These are phyloP conservation scores for Naganishia randhawae DNA, from an alignment of 768 basidiomycete genomes.

Conservation along the genomic window DNA sequence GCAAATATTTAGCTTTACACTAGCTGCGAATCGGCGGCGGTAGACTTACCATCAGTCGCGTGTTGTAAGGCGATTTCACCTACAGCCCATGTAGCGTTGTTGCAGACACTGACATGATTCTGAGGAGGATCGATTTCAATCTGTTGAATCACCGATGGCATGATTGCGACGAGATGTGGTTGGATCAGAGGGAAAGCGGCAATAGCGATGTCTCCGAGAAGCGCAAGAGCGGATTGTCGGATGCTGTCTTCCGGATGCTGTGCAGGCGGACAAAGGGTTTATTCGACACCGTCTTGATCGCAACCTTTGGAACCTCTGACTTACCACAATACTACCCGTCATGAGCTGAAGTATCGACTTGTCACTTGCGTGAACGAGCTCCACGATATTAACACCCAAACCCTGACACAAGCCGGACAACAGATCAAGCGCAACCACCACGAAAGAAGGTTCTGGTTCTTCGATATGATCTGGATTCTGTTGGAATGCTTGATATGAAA, in stretches of 20 bases:
- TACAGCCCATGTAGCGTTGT: slow-evolving; percentile 99
- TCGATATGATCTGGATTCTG: slow-evolving; percentile 78
- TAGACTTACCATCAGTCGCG: slow-evolving; percentile 35
- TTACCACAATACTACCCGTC: slow-evolving; percentile 74
- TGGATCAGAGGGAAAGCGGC: slow-evolving; percentile 83
- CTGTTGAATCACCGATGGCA: slow-evolving; percentile 81
- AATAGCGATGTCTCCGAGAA: slow-evolving; percentile 97
- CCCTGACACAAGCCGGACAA: slow-evolving; percentile 94
- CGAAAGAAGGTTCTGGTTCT: slow-evolving; percentile 93
- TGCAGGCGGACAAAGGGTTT: background rate
- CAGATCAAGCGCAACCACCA: slow-evolving; percentile 95
- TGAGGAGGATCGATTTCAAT: slow-evolving; percentile 88
- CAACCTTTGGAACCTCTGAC: slow-evolving; percentile 24
- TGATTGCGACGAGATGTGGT: slow-evolving; percentile 79
- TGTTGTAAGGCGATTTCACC: slow-evolving; percentile 94
- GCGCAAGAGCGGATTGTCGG: slow-evolving; percentile 93
- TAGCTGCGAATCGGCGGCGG: background rate
- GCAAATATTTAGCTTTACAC: background rate
- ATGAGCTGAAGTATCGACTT: slow-evolving; percentile 78
- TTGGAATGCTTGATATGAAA: slow-evolving; percentile 81
- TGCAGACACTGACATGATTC: slow-evolving; percentile 93
- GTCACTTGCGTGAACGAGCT: slow-evolving; percentile 64
- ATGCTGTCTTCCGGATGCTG: slow-evolving; percentile 90
- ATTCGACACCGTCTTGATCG: background rate
- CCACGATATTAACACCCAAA: slow-evolving; percentile 71